Base-by-base conservation (phyloP, 2,329 filamentous ascomycete species). In the Exserohilum turcica region DNA sequence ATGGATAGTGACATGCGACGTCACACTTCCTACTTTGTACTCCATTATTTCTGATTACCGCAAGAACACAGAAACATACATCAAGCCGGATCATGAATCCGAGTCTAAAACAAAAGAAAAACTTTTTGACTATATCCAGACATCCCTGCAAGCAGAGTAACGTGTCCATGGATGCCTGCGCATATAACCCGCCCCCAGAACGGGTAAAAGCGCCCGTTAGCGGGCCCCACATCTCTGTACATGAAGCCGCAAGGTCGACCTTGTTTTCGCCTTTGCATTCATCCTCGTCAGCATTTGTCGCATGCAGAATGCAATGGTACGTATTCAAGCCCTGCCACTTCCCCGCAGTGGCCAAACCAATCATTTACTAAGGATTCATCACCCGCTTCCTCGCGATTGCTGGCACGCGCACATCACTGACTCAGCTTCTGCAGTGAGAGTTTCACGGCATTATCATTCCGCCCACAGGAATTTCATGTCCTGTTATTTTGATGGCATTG, bases 391-490 rank as follows among this genome's bases (percentile, higher is more conserved):
- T 29, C 32, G 18, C 24, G 7, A 19, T 29, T 29, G 39, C 28
- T 29, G 27, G 19, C 38, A 28, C 16, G 19, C 40, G 47, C 36
- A 42, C 36, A 43, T 51, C 47, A 51, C 43, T 43, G 18, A 24
- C 47, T 40, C 39, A 15, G 21, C 12, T 12, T 33, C 28, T 21
- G 24, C 18, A 19, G 12, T 16, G 31, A 57, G 35, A 33, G 57
- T 50, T 54, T 15, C 60, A 60, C 60, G 59, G 61, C 57, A 35
- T 62, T 52, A 63, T 61, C 57, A 49, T 29, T 33, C 57, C 56
- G 56, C 49, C 8, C 18, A n/a, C 21, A 18, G 4, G 31, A 43
- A 43, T 35, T 29, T 48, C 32, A 32, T 36, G 50, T 44, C 18
- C 8, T 27, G 7, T n/a, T n/a, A 40, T 15, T 31, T 33, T 19